Evolutionary conservation across 2,329 filamentous ascomycete genomes (phyloP).

Genomic region (Epichloe gansuensis): DNA sequence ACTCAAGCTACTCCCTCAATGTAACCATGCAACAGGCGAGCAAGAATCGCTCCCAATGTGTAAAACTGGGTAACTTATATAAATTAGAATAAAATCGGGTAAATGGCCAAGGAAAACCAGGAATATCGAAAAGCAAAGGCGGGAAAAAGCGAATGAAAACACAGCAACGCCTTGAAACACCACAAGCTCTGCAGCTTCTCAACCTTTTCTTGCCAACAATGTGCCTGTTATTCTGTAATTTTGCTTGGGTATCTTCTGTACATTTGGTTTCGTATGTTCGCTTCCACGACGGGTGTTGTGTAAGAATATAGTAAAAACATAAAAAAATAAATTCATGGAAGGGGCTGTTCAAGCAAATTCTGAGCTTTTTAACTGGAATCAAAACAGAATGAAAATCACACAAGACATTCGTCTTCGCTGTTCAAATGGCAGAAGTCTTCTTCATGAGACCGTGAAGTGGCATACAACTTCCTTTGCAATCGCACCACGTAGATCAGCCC

Average conservation of each 20-base stretch:
- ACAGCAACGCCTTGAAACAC: slow-evolving; percentile 6
- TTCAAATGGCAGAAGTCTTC: background rate
- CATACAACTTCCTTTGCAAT: background rate
- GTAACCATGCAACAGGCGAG: background rate
- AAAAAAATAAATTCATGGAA: background rate
- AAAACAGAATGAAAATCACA: background rate
- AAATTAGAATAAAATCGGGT: background rate
- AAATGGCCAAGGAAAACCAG: background rate
- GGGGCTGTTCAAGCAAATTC: background rate
- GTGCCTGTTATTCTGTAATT: background rate
- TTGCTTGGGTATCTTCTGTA: slow-evolving; percentile 9
- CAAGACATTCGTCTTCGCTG: background rate
- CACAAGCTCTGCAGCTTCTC: slow-evolving; percentile 3
- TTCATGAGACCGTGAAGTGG: background rate
- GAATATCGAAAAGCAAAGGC: background rate
- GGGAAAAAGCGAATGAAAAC: background rate
- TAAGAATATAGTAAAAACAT: background rate
- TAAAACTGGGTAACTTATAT: background rate
- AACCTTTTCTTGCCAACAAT: slow-evolving; percentile 1
- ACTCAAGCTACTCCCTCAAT: background rate
- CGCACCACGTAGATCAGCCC: background rate
- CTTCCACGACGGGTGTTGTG: slow-evolving; percentile 6
- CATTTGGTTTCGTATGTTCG: background rate
- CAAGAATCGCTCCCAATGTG: background rate
- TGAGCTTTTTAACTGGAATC: no score